Evolutionary conservation across 495 filamentous ascomycete genomes (phyloP), one percentile per base, ranked within the genome.

Genomic region (Annulohypoxylon maeteangense): DNA sequence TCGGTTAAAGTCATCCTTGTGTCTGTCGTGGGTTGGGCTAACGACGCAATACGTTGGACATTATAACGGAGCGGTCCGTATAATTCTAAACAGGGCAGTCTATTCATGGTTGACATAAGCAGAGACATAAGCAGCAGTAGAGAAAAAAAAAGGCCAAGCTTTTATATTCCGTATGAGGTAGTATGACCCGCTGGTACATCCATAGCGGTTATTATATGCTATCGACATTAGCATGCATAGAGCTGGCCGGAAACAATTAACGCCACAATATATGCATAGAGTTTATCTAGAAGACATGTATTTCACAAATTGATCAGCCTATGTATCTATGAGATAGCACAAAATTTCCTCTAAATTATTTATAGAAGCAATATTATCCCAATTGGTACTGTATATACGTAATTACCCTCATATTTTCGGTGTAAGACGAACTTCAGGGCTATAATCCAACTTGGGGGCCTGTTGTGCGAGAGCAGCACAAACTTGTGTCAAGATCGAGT

Each of bases 1-100:
- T 62, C 70, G 70, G 70, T 58, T 73, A 73, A 73, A 73, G 25
- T 68, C 54, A 57, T 48, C 65, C 65, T 53, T 71, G 67, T 62
- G 40, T 54, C 44, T 57, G 22, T 65, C 42, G 36, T 62, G 55
- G 65, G 65, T 57, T 61, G 55, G 65, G 47, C 61, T 44, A 31
- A 55, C 54, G 23, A 60, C 18, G 10, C 3, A 47, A 38, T 31
- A 54, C 29, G 64, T 67, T 57, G 45, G 51, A 25, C 47, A 54
- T 47, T 23, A 16, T 62, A 57, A 71, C 62, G 56, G 56, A 56
- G 3, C 23, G 27, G 54, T 53, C 61, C 67, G 61, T 70, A 59
- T 38, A 62, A 23, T 4, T 65, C 11, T 60, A 23, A 67, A 51
- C 34, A 56, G 14, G 45, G 18, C 29, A 62, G 11, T n/a, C 56